phyloP scores from a whole-genome alignment of 768 basidiomycete species.

The Coprinopsis marcescibilis region DNA sequence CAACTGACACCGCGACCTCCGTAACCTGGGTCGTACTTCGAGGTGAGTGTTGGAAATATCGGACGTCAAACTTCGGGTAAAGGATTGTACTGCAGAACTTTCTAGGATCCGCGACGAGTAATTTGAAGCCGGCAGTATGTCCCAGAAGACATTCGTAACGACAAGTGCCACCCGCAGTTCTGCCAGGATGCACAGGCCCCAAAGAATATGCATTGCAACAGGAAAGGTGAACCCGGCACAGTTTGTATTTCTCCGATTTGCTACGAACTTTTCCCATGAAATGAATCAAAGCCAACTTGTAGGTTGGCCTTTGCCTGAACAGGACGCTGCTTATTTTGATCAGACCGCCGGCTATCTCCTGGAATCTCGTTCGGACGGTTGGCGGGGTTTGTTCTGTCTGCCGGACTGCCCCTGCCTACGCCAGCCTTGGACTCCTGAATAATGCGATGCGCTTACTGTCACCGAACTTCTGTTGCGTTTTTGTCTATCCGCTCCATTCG shows the following conservation, averaged over 20 bases:
- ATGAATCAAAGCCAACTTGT: constrained; percentile 2
- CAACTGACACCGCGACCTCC: no score
- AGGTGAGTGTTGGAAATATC: no score
- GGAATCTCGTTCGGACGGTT: not conserved
- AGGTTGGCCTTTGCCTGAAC: not conserved
- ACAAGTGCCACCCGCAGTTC: not conserved
- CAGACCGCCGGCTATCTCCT: not conserved
- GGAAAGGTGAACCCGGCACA: not conserved
- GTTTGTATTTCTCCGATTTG: not conserved
- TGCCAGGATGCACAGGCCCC: not conserved
- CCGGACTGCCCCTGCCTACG: no score
- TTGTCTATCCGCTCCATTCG: no score
- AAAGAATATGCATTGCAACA: not conserved
- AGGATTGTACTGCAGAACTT: no score
- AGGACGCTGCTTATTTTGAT: not conserved
- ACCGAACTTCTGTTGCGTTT: no score
- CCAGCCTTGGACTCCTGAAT: no score
- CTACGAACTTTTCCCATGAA: not conserved
- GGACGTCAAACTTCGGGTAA: no score
- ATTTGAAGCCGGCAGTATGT: not conserved
- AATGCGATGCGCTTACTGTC: no score
- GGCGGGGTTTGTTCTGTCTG: no score
- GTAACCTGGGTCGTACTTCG: no score
- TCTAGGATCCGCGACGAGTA: not conserved
- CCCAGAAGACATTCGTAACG: not conserved